Evolutionary conservation across 2,329 filamentous ascomycete genomes (phyloP).

Genomic region (Exophiala lecanii-corni): DNA sequence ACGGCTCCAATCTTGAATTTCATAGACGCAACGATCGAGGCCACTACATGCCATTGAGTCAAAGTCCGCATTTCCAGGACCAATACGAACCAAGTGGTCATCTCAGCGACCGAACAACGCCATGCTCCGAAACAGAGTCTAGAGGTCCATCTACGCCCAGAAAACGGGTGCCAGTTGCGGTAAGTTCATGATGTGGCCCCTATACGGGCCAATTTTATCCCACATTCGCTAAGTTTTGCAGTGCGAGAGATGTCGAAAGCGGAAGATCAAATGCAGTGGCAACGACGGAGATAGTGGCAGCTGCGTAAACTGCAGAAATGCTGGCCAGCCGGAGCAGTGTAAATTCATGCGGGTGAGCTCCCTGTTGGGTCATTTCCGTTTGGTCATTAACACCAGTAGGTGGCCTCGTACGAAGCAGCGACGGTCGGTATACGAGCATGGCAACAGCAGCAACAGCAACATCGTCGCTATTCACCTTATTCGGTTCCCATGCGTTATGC

Average conservation of each 20-base stretch:
- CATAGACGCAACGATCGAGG: conserved; percentile 26
- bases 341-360: conserved; percentile 68
- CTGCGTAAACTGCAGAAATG: conserved; percentile 78
- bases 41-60: conserved; percentile 22
- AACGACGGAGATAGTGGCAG: conserved; percentile 69
- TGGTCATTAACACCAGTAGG: conserved; percentile 9
- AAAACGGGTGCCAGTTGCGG: conserved; percentile 32
- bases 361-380: background rate
- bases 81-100: conserved; percentile 18
- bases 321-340: conserved; percentile 58
- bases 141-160: conserved; percentile 23
- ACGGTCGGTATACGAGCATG: conserved; percentile 7
- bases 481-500: conserved; percentile 16
- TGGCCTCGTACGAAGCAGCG: conserved; percentile 12
- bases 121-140: conserved; percentile 24
- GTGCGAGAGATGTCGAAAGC: conserved; percentile 85
- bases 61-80: conserved; percentile 19
- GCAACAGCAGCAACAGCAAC: conserved; percentile 8
- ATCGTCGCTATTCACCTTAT: conserved; percentile 21
- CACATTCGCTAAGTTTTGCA: conserved; percentile 36
- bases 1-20: conserved; percentile 24
- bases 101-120: conserved; percentile 21
- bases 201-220: background rate
- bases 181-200: conserved; percentile 18
- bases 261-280: conserved; percentile 93